A percentile compares a stretch with the other conserved stretches of the same genome.
Evolutionary conservation across 495 filamentous ascomycete species (phyloP).

Genomic region (Cercophora samala): DNA sequence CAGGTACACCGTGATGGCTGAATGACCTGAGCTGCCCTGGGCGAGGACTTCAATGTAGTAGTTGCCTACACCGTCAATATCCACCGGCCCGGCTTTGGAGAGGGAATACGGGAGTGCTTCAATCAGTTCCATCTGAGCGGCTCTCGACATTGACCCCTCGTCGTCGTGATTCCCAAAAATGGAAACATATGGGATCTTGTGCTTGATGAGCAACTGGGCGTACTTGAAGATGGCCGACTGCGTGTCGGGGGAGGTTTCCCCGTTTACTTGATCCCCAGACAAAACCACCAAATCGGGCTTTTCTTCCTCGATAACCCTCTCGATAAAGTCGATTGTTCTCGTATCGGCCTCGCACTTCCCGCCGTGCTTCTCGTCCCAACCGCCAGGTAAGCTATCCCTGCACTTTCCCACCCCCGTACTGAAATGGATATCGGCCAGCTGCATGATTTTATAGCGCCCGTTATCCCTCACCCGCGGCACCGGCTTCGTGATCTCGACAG

Average conservation of each 20-base stretch:
- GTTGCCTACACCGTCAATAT: slow-evolving; percentile 88
- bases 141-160: slow-evolving; percentile 75
- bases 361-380: slow-evolving; percentile 50
- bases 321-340: slow-evolving; percentile 85
- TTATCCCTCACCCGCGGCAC: slow-evolving; percentile 74
- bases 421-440: slow-evolving; percentile 85
- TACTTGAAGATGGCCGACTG: slow-evolving; percentile 94
- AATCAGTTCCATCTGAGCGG: slow-evolving; percentile 76
- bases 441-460: slow-evolving; percentile 97
- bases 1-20: slow-evolving; percentile 87
- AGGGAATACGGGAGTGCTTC: slow-evolving; percentile 86
- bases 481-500: slow-evolving; percentile 57
- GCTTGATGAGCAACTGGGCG: slow-evolving; percentile 78
- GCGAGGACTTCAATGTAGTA: slow-evolving; percentile 91
- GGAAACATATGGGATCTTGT: slow-evolving; percentile 83
- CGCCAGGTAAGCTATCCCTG: slow-evolving; percentile 74
- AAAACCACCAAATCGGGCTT: slow-evolving; percentile 88
- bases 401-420: slow-evolving; percentile 84
- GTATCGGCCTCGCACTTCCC: slow-evolving; percentile 86
- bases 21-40: slow-evolving; percentile 71
- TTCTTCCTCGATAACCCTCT: slow-evolving; percentile 78
- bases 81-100: slow-evolving; percentile 72
- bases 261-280: slow-evolving; percentile 92
- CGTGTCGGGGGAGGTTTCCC: slow-evolving; percentile 86
- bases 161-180: slow-evolving; percentile 99